Percentiles rank a stretch among this genome's conserved stretches.
These are phyloP conservation scores for Metschnikowia rubicola DNA, from an alignment of 805 yeast genomes.

Conservation along the genomic window DNA sequence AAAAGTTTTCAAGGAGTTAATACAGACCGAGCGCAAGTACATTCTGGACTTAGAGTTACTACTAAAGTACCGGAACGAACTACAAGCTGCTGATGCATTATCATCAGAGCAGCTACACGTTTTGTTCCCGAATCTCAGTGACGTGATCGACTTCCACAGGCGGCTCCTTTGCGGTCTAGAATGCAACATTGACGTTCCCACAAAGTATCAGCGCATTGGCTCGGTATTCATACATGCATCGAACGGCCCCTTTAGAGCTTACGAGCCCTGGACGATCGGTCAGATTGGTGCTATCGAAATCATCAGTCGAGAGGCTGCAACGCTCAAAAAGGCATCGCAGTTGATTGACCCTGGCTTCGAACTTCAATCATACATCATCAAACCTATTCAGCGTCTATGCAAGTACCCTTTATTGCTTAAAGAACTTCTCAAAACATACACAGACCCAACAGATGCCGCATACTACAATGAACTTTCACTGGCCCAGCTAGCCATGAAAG, in stretches of 20 bases:
- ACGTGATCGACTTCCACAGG: constrained; percentile 87
- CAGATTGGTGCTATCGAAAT: constrained; percentile 84
- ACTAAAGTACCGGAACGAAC: constrained; percentile 61
- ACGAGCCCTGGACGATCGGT: constrained; percentile 92
- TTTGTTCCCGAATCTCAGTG: constrained; percentile 80
- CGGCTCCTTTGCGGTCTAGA: constrained; percentile 85
- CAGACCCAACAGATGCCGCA: constrained; percentile 21
- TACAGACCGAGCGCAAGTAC: constrained; percentile 88
- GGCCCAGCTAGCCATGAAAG: constrained; percentile 73
- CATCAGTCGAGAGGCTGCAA: constrained; percentile 59
- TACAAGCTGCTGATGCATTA: constrained; percentile 61
- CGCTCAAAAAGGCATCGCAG: constrained; percentile 50
- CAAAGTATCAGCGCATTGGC: constrained; percentile 79
- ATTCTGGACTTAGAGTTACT: constrained; percentile 86
- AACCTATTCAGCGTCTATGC: constrained; percentile 95
- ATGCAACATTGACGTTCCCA: constrained; percentile 74
- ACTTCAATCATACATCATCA: constrained; percentile 81
- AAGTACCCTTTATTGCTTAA: constrained; percentile 83
- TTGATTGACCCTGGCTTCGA: constrained; percentile 84
- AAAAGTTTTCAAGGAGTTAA: constrained; percentile 77
- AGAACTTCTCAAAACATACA: constrained; percentile 65
- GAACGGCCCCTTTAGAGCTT: constrained; percentile 72
- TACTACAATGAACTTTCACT: constrained; percentile 60
- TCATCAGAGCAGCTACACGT: constrained; percentile 76
- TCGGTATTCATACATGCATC: constrained; percentile 84